Evolutionary conservation across 140 eudicot species (phyloP).

Genomic region (Cichorium intybus): DNA sequence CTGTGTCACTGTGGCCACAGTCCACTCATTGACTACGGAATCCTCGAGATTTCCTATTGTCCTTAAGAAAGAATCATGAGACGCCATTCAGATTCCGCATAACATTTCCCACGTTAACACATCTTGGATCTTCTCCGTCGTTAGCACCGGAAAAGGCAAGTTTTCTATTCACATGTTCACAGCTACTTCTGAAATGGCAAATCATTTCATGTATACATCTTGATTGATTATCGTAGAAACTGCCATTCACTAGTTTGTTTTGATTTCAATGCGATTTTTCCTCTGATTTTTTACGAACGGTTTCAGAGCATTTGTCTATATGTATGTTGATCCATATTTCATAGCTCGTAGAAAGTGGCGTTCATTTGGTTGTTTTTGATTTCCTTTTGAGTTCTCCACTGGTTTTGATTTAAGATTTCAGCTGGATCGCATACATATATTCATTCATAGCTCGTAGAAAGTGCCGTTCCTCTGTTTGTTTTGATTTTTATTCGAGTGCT

Average conservation of each 20-base stretch:
- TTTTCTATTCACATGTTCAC: background rate
- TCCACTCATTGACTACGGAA: conserved; percentile 14
- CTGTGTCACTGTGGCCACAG: conserved; percentile 13
- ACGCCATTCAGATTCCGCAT: conserved; percentile 18
- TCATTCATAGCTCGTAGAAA: background rate
- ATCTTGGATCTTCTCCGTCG: conserved; percentile 20
- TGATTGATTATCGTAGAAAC: conserved; percentile 3
- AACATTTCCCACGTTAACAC: background rate
- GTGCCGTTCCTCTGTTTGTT: background rate
- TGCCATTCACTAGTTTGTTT: background rate
- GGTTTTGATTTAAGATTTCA: background rate
- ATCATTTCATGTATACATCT: background rate
- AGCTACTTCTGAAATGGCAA: conserved; percentile 5
- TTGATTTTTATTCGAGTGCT: background rate
- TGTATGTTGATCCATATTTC: background rate
- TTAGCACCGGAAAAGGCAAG: conserved; percentile 10
- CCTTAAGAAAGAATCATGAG: conserved; percentile 6
- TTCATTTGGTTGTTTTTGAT: conserved; percentile 1
- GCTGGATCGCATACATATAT: background rate
- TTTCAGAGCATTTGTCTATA: background rate
- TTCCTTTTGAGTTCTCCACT: background rate
- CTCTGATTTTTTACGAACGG: background rate
- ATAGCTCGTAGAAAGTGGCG: background rate
- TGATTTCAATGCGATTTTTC: background rate
- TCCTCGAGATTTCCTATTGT: background rate